A percentile compares a stretch with the other conserved stretches of the same genome.
These are phyloP conservation scores for Leccinellum luteum DNA, from an alignment of 768 basidiomycete species.

Conservation along the genomic window DNA sequence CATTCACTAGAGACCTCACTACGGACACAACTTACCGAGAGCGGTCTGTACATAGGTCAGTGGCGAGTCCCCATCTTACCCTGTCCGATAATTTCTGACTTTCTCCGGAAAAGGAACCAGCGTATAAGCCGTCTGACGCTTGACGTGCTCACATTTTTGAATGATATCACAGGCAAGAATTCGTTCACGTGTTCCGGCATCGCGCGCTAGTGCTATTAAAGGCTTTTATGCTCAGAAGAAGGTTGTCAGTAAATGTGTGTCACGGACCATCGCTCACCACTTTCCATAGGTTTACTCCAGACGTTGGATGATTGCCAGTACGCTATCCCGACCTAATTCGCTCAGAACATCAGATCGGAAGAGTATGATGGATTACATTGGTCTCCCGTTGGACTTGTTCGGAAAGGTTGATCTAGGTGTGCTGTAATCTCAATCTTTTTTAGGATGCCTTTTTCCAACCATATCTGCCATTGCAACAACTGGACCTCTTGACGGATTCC, in stretches of 20 bases:
- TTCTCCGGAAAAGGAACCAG: constrained; percentile 56
- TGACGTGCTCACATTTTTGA: not conserved
- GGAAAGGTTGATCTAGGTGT: constrained; percentile 58
- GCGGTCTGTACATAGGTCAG: constrained; percentile 92
- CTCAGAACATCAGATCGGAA: constrained; percentile 85
- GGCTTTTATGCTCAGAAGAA: constrained; percentile 91
- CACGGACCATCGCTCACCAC: constrained; percentile 7
- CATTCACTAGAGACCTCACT: constrained; percentile 72
- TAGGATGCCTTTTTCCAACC: constrained; percentile 97
- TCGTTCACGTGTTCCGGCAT: constrained; percentile 92
- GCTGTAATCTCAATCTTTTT: constrained; percentile 1
- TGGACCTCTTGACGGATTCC: constrained; percentile 80
- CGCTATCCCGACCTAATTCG: constrained; percentile 70
- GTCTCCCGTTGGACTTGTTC: constrained; percentile 91
- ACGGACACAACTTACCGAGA: constrained; percentile 82
- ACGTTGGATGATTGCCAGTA: constrained; percentile 85
- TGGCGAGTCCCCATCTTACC: constrained; percentile 2
- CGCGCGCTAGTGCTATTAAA: constrained; percentile 92
- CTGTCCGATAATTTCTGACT: constrained; percentile 8
- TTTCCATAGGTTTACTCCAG: constrained; percentile 70
- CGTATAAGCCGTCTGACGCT: constrained; percentile 43
- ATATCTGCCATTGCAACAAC: constrained; percentile 92
- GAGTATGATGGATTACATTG: constrained; percentile 89
- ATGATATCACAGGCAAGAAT: constrained; percentile 62
- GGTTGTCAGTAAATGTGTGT: constrained; percentile 42